Conservation (phyloP, 345 rosid genomes). For the Nephelium lappaceum region DNA sequence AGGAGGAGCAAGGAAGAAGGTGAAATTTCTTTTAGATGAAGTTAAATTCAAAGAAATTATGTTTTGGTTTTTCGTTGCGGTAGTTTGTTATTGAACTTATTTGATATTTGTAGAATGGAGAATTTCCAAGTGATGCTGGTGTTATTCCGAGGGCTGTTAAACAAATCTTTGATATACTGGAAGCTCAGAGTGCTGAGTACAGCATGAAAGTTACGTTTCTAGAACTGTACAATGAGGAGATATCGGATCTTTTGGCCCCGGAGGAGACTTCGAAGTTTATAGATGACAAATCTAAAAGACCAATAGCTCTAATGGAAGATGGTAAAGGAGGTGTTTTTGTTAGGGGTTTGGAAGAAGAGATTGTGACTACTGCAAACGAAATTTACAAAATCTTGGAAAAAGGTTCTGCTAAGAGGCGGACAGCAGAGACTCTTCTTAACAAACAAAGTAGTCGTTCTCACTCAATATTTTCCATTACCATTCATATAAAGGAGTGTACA, state of each 20-base stretch:
- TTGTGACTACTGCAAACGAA: slow-evolving; percentile 90
- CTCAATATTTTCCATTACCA: slow-evolving; percentile 94
- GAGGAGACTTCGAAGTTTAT: slow-evolving; percentile 79
- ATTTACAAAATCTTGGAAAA: slow-evolving; percentile 96
- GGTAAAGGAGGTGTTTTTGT: slow-evolving; percentile 99
- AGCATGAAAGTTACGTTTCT: slow-evolving; percentile 96
- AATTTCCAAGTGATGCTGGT: slow-evolving; percentile 94
- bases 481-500: slow-evolving; percentile 93
- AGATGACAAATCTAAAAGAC: slow-evolving; percentile 92
- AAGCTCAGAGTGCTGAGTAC: slow-evolving; percentile 89
- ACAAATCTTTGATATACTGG: slow-evolving; percentile 87
- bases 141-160: slow-evolving; percentile 96
- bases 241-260: slow-evolving; percentile 91
- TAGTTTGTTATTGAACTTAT: slow-evolving; percentile 24
- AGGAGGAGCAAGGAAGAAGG: slow-evolving; percentile 98
- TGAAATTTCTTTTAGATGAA: slow-evolving; percentile 19
- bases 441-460: slow-evolving; percentile 99
- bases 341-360: slow-evolving; percentile 97
- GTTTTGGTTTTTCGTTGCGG: slow-evolving; percentile 4
- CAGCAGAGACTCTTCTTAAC: slow-evolving; percentile 98
- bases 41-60: background rate
- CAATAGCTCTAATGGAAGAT: slow-evolving; percentile 98
- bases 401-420: slow-evolving; percentile 96
- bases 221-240: slow-evolving; percentile 95
- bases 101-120: slow-evolving; percentile 73